Evolutionary conservation across 352 stramenopile genomes (phyloP), one percentile per base, ranked within the genome.

Genomic region (Pelagophyceae sp.): DNA sequence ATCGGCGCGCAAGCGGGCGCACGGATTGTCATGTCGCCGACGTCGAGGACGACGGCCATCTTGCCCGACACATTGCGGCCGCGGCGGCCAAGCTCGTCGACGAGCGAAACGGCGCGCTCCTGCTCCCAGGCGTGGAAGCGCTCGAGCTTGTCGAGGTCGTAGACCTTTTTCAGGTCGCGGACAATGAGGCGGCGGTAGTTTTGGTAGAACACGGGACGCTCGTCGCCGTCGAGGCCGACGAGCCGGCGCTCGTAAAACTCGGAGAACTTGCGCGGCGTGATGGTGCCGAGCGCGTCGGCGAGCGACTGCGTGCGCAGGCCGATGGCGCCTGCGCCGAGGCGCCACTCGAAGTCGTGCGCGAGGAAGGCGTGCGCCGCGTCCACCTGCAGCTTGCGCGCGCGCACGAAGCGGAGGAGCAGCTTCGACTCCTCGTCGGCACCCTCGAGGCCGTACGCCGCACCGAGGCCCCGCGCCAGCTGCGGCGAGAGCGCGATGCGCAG

Each of bases 61-160:
- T 60, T 79, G 35, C 61, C 75, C 25, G 33, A 51, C 29, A 37
- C 25, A 2, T 40, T 50, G 11, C 20, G 11, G n/a, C 40, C 72
- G 19, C 72, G 5, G 29, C 74, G 33, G n/a, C 1, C 29, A 3
- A 79, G 32, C 60, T 76, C 61, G 38, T 79, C 75, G 20, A 51
- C 20, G 27, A 79, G 35, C 0, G 38, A 25, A 15, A 20, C 35
- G 2, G 35, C 33, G 15, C 63, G 32, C 63, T 79, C 75, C 75
- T 79, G 75, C 75, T 79, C 75, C 75, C 75, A 79, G 38, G 72
- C 37, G 72, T 79, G 75, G 61, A 76, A 79, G 19, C 58, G 70
- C 50, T 33, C 27, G 5, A 79, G 25, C 32, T 37, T 63, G 2
- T 76, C 75, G 5, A 79, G 19, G 29, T n/a, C n/a, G 3, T 27